These are phyloP conservation scores for Hericium rajendrae DNA, from an alignment of 768 basidiomycete genomes.

Conservation along the genomic window DNA sequence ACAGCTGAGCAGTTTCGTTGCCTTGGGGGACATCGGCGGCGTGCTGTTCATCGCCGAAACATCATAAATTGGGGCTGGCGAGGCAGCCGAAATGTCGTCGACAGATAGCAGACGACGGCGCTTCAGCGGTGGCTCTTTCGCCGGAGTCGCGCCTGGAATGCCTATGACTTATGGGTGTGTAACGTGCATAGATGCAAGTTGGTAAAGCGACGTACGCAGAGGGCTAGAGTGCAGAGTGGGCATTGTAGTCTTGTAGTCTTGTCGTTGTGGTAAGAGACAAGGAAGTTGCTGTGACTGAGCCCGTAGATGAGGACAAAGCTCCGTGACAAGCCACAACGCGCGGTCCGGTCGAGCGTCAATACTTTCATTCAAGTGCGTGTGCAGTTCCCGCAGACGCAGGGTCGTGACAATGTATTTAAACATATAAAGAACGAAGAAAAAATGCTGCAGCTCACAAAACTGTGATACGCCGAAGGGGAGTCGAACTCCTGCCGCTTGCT, in stretches of 20 bases:
- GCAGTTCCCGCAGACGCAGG: no score
- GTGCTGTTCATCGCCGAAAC: background rate
- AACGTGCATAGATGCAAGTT: no score
- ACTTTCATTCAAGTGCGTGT: no score
- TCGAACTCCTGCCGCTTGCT: conserved; percentile 25
- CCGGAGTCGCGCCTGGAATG: background rate
- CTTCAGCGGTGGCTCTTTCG: background rate
- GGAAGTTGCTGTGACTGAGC: background rate
- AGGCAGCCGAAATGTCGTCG: no score
- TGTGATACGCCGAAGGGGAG: conserved; percentile 17
- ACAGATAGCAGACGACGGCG: background rate
- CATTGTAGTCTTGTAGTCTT: no score
- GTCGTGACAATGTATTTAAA: no score
- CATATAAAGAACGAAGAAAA: no score
- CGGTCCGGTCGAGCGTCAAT: no score
- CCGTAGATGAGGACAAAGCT: background rate
- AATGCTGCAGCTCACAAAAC: no score
- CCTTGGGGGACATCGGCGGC: background rate
- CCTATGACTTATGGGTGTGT: background rate
- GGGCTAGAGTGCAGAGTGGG: background rate
- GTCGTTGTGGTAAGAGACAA: background rate
- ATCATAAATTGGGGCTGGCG: no score
- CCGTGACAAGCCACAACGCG: no score
- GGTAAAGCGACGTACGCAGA: background rate
- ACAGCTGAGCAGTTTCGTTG: background rate